Base-by-base conservation (phyloP, 2,329 filamentous ascomycete genomes). In the Fusarium papillatum region DNA sequence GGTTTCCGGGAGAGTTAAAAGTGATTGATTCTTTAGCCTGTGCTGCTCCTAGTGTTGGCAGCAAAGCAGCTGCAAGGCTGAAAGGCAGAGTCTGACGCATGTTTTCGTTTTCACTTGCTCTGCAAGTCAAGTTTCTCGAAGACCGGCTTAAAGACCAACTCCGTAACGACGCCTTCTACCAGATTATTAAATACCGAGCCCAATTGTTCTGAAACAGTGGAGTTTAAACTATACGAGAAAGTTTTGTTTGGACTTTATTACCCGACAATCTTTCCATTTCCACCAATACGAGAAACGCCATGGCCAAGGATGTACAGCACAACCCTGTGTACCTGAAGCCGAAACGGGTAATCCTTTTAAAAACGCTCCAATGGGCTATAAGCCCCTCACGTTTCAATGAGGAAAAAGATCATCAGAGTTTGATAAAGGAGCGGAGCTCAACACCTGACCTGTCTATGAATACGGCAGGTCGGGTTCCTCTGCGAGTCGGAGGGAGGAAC, bases 1-100 rank as follows among this genome's bases (percentile, higher is more conserved):
- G 83, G 69, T 84, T 84, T 26, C 83, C 83, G 14, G 76, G 74
- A 22, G 82, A 83, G 31, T 70, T 64, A 65, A 83, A 80, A 9
- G 53, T 66, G 38, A 69, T 48, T 11, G 26, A 24, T 14, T 64
- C 46, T 29, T 64, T 26, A 4, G 66, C 46, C 7, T 64, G 66
- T 19, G 66, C 50, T 5, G 19, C 41, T n/a, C 13, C 63, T 6
- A 61, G 13, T 17, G 53, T 39, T 13, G 67, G 67, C 62, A 50
- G 26, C 2, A 69, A 17, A 14, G 67, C 63, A 5, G 36, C 36
- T 3, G 29, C 24, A 1, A 69, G 53, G 31, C 38, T 36, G 61
- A 68, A 22, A 5, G 22, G 31, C 11, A 59, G 50, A 68, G 48
- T 39, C 22, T 63, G 66, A 17, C 66, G 48, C 66, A 59, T 64